Evolutionary conservation across 139 green algal species (phyloP).

Genomic region (Micractinium conductrix): DNA sequence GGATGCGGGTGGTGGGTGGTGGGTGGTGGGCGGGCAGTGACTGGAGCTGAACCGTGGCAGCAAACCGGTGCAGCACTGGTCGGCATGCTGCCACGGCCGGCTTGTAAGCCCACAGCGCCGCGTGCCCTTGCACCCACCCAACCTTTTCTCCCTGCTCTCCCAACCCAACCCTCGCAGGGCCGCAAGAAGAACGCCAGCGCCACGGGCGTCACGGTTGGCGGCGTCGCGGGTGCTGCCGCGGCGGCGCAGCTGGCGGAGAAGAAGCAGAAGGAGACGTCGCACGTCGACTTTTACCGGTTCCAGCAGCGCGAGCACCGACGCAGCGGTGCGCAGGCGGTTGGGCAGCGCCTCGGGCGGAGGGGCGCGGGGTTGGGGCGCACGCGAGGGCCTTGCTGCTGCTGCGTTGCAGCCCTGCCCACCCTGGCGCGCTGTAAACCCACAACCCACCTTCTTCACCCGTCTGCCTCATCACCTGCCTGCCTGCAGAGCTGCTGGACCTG

Average conservation of each 20-base stretch:
- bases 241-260: conserved; percentile 34
- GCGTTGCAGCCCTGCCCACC: background rate
- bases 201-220: conserved; percentile 49
- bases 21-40: background rate
- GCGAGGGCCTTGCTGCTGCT: too few relatives aligned
- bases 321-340: conserved; percentile 41
- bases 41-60: background rate
- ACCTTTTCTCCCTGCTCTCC: too few relatives aligned
- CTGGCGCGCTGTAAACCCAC: background rate
- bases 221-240: conserved; percentile 65
- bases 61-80: too few relatives aligned
- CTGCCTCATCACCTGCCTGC: background rate
- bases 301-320: conserved; percentile 73
- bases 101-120: background rate
- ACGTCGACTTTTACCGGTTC: conserved; percentile 81
- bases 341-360: background rate
- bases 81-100: too few relatives aligned
- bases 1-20: background rate
- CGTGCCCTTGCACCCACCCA: background rate
- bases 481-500: conserved; percentile 71
- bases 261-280: conserved; percentile 40
- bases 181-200: conserved; percentile 58
- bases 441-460: background rate
- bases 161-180: too few relatives aligned
- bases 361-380: too few relatives aligned